Evolutionary conservation across 2,329 filamentous ascomycete species (phyloP), one percentile per base, ranked within the genome.

Genomic region (Cladosporium cucumerinum): DNA sequence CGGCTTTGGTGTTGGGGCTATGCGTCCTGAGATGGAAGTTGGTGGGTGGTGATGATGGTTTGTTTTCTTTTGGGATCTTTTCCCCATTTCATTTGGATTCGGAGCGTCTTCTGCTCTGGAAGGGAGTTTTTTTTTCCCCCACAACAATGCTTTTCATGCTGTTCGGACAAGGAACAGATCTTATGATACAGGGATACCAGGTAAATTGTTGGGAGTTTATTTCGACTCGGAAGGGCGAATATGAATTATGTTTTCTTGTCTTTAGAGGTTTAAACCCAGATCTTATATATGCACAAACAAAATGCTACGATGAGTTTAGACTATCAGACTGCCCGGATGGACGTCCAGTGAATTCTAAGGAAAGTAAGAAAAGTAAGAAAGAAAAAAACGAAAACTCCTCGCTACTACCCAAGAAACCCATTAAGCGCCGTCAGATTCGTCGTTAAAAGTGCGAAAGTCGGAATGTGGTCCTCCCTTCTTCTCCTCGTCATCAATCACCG

Each of bases 91-190:
- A 52, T 52, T 25, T 52, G 34, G 34, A n/a, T 43, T 18, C 36
- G 36, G 36, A 43, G 36, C 36, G 18, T 3, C 8, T 69, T 69
- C 66, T 71, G 66, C 69, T 71, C 69, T 68, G 69, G 69, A 70
- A 69, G 68, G 70, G 66, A 63, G 64, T 71, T 69, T 67, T 69
- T 72, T 71, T 69, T n/a, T n/a, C n/a, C n/a, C n/a, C n/a, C n/a
- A n/a, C 64, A 72, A 72, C 39, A 46, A 46, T 60, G 23, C 51
- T 30, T 54, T 30, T 18, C 12, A 52, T 26, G 28, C 28, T 30
- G 14, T 49, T 49, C 26, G 16, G 16, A 16, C 26, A 32, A 23
- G 18, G 55, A 32, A n/a, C 16, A 60, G 18, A 51, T 61, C 43
- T 49, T 25, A 51, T 21, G 58, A 61, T 51, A 61, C 46, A 61